Evolutionary conservation across 768 basidiomycete species (phyloP).

Genomic region (Pulveroboletus sp.): DNA sequence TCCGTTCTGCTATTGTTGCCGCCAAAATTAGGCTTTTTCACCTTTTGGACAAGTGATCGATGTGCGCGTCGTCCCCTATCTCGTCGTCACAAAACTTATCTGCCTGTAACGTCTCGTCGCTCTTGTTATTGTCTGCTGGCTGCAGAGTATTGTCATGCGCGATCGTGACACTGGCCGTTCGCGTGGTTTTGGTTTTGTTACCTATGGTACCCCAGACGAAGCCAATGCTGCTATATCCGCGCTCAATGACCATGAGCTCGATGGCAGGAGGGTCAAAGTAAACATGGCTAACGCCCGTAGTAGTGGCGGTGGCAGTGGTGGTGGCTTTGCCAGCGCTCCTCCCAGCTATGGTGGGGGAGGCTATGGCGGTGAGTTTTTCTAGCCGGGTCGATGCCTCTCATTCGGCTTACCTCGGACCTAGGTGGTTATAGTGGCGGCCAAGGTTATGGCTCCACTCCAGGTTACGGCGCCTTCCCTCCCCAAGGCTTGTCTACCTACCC

Average conservation of each 20-base stretch:
- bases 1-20: slow-evolving; percentile 12
- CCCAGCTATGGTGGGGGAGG: slow-evolving; percentile 30
- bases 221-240: slow-evolving; percentile 73
- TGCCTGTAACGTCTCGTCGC: neutral
- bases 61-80: slow-evolving; percentile 64
- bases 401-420: slow-evolving; percentile 17
- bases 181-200: slow-evolving; percentile 97
- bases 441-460: slow-evolving; percentile 19
- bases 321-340: slow-evolving; percentile 25
- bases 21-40: slow-evolving; percentile 69
- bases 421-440: slow-evolving; percentile 31
- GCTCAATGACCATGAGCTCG: slow-evolving; percentile 90
- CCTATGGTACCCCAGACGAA: slow-evolving; percentile 57
- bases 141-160: slow-evolving; percentile 95
- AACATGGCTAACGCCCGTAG: slow-evolving; percentile 81
- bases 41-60: slow-evolving; percentile 82
- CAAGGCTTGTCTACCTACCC: slow-evolving; percentile 7
- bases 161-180: slow-evolving; percentile 98
- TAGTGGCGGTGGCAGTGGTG: slow-evolving; percentile 43
- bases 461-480: slow-evolving; percentile 23
- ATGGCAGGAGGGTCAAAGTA: slow-evolving; percentile 87
- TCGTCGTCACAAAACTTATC: slow-evolving; percentile 21
- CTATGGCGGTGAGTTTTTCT: slow-evolving; percentile 20
- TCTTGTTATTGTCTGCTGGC: slow-evolving; percentile 31
- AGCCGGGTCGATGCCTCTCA: neutral